These are phyloP conservation scores for Tarenaya hassleriana DNA, from an alignment of 345 rosid species.

Conservation along the genomic window DNA sequence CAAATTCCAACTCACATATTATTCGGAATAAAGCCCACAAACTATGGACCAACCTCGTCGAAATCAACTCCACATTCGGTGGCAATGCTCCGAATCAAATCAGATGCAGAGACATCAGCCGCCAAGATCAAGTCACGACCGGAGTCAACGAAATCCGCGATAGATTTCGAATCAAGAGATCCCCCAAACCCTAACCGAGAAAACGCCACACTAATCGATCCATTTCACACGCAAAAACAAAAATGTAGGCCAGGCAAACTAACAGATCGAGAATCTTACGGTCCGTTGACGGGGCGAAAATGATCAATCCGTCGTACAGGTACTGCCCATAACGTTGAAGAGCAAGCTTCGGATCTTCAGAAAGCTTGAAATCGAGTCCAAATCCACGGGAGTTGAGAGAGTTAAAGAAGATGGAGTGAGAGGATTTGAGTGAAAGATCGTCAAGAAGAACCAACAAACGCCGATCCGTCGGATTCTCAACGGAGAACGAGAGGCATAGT, in stretches of 20 bases:
- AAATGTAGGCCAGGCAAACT: not conserved
- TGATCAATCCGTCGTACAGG: constrained; percentile 49
- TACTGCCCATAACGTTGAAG: constrained; percentile 64
- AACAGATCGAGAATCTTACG: constrained; percentile 35
- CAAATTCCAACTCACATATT: constrained; percentile 11
- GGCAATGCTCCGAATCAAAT: constrained; percentile 46
- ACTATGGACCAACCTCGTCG: constrained; percentile 46
- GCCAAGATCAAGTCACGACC: constrained; percentile 63
- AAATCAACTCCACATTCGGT: constrained; percentile 67
- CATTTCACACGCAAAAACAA: not conserved
- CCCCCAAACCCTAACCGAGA: constrained; percentile 47
- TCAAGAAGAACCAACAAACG: constrained; percentile 53
- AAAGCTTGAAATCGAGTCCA: constrained; percentile 52
- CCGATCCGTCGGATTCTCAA: constrained; percentile 47
- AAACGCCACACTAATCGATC: not conserved
- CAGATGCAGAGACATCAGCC: constrained; percentile 59
- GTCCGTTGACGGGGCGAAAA: constrained; percentile 54
- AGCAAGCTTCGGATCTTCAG: constrained; percentile 51
- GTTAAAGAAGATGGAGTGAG: constrained; percentile 60
- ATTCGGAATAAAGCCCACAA: constrained; percentile 4
- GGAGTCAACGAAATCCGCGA: constrained; percentile 65
- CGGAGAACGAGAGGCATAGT: constrained; percentile 45
- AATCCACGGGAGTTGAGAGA: constrained; percentile 55
- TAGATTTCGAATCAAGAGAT: constrained; percentile 43
- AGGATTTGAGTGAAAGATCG: constrained; percentile 52